Evolutionary conservation across 1,284 basidiomycete species (phyloP).

Genomic region (Sphaerobolus stellatus): DNA sequence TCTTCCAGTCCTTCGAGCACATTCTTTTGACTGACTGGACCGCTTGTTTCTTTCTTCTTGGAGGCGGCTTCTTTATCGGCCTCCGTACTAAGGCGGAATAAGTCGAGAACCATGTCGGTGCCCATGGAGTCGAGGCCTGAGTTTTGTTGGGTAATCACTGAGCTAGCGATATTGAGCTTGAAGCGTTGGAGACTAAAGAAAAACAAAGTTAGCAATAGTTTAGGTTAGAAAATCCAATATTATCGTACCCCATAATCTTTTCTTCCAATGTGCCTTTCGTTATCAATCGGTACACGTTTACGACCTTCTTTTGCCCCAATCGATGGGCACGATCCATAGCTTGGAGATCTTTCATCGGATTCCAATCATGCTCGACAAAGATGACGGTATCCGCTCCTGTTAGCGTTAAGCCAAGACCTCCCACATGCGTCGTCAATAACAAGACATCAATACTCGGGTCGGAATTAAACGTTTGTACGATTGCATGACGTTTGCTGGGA

Average conservation of each 20-base stretch:
- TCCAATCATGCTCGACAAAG: conserved; percentile 99
- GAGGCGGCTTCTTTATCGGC: conserved; percentile 64
- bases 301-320: conserved; percentile 98
- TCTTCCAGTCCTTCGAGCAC: conserved; percentile 86
- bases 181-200: conserved; percentile 85
- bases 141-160: conserved; percentile 97
- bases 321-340: conserved; percentile 99
- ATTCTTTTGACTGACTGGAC: conserved; percentile 69
- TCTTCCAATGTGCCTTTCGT: conserved; percentile 97
- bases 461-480: conserved; percentile 97
- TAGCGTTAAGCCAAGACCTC: conserved; percentile 92
- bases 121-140: conserved; percentile 93
- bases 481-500: conserved; percentile 85
- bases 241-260: conserved; percentile 96
- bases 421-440: conserved; percentile 94
- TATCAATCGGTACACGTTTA: conserved; percentile 97
- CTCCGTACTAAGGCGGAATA: conserved; percentile 81
- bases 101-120: conserved; percentile 93
- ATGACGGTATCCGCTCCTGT: conserved; percentile 99
- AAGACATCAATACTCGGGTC: conserved; percentile 98
- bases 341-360: conserved; percentile 99
- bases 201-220: no score
- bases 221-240: no score
- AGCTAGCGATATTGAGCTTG: conserved; percentile 97
- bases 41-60: conserved; percentile 49